These are phyloP conservation scores for Neurospora sp. DNA, from an alignment of 495 filamentous ascomycete genomes.

Conservation along the genomic window DNA sequence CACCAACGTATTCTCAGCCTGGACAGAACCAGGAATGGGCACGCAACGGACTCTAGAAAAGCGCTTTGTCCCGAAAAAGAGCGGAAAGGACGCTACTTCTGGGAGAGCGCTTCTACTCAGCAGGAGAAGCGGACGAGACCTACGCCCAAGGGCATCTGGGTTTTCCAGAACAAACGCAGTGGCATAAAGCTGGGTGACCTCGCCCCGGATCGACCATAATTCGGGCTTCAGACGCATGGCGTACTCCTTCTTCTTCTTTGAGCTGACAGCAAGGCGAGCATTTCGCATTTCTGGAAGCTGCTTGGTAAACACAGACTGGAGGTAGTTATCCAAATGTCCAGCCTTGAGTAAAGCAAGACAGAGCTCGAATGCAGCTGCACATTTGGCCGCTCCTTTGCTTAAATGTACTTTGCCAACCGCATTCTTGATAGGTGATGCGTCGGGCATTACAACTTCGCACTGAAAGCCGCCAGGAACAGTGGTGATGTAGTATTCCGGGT, in stretches of 20 bases:
- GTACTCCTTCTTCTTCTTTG: conserved; percentile 64
- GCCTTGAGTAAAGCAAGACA: conserved; percentile 60
- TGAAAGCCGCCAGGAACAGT: conserved; percentile 50
- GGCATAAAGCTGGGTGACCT: conserved; percentile 49
- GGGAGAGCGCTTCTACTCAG: conserved; percentile 60
- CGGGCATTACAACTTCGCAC: conserved; percentile 76
- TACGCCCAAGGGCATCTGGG: conserved; percentile 46
- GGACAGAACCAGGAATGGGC: conserved; percentile 26
- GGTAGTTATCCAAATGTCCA: conserved; percentile 58
- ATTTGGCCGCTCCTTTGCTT: conserved; percentile 73
- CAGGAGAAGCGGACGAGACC: conserved; percentile 57
- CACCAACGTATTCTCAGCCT: conserved; percentile 29
- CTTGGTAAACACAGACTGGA: conserved; percentile 65
- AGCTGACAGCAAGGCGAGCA: conserved; percentile 73
- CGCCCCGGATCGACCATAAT: conserved; percentile 52
- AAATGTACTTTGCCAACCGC: conserved; percentile 48
- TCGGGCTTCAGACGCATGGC: conserved; percentile 68
- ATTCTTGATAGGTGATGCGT: conserved; percentile 58
- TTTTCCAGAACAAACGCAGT: conserved; percentile 53
- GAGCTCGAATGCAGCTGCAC: conserved; percentile 80
- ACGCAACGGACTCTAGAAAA: conserved; percentile 46
- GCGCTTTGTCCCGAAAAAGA: conserved; percentile 56
- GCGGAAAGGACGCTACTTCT: conserved; percentile 52
- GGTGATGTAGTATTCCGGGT: conserved; percentile 54
- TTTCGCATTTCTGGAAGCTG: conserved; percentile 78